These are phyloP conservation scores for Silybum marianum DNA, from an alignment of 129 eudicot genomes.

Conservation along the genomic window DNA sequence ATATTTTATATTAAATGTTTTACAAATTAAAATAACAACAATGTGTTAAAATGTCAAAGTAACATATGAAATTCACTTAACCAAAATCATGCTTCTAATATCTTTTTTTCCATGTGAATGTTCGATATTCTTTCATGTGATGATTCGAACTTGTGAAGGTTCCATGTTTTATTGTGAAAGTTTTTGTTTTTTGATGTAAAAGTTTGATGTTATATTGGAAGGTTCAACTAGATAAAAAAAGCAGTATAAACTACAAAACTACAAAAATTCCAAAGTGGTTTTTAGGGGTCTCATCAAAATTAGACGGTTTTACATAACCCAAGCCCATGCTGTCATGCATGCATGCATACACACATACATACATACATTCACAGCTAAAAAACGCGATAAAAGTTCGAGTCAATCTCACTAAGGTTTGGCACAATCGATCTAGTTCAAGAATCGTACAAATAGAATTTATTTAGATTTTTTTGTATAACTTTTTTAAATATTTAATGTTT, in stretches of 20 bases:
- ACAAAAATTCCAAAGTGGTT: too few species aligned
- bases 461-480: background rate
- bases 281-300: background rate
- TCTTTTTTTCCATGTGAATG: background rate
- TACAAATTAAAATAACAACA: background rate
- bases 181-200: too few species aligned
- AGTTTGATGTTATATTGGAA: too few species aligned
- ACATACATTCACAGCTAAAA: too few species aligned
- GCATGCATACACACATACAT: background rate
- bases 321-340: too few species aligned
- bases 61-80: background rate
- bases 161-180: too few species aligned
- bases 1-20: background rate
- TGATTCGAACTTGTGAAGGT: background rate
- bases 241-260: too few species aligned
- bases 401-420: background rate
- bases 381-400: background rate
- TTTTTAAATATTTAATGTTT: background rate
- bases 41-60: too few species aligned
- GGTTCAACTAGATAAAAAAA: background rate
- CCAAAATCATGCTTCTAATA: background rate
- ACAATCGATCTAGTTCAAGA: background rate
- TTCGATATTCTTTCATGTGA: background rate
- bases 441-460: background rate
- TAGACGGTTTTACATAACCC: background rate